Base-by-base conservation (phyloP, 306 rosid species). In the Castanea sativa region DNA sequence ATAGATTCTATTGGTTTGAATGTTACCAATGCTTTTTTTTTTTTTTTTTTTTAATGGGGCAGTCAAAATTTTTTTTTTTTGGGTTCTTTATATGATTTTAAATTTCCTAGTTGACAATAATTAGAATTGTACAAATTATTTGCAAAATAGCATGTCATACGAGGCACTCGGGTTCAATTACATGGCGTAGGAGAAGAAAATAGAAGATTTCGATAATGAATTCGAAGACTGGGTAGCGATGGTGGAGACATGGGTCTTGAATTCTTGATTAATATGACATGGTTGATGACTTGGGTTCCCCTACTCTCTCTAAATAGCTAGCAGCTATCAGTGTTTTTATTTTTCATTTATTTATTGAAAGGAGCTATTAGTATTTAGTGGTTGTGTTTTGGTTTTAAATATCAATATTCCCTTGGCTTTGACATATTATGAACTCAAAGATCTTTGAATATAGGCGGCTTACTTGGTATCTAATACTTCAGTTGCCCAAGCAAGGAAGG, bases 401-500 rank as follows among this genome's bases (percentile, higher is more conserved):
- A 23, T 70, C 72, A 38, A 38, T 38, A 73, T 72, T 65, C 23
- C 10, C 29, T 64, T 38, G 43, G 10, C 43, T 27, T 27, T 65
- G 53, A 72, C 51, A 5, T 43, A 49, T 75, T 12, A n/a, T 75
- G 56, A 56, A 25, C 6, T 70, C 12, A 4, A 11, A 38, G 53
- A 0, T 18, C 56, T 16, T 73, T 75, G 58, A 75, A 63, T 71
- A 20, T 32, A 74, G 35, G 57, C 85, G 82, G 97, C 88, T 88
- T 52, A 90, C 90, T 7, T 86, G 82, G 91, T 76, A 64, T 83
- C 94, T 4, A 94, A 93, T 86, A 91, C 98, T 18, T 87, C 94
- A 18, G 89, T 93, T 83, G 76, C 90, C 1, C 97, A 89, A 85
- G 98, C 97, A 23, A 86, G 98, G 58, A 86, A 73, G 71, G 97